Evolutionary conservation across 257 asterid genomes (phyloP).

Genomic region (Solanum megistacrolobum): DNA sequence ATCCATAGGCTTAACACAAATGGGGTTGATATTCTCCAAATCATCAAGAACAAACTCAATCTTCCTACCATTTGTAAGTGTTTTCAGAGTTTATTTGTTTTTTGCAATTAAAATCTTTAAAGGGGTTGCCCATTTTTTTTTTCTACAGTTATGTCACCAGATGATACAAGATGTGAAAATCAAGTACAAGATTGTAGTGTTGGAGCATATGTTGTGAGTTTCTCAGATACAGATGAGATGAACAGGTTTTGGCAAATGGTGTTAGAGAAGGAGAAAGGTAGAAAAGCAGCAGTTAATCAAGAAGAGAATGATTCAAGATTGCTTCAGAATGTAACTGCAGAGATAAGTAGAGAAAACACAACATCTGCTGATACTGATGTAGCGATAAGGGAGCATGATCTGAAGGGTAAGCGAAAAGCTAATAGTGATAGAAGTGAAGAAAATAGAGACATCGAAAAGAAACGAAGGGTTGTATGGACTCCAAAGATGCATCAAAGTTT

Average conservation of each 20-base stretch:
- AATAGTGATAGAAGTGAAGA: not conserved
- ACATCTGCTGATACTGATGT: constrained; percentile 2
- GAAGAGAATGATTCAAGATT: constrained; percentile 4
- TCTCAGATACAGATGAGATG: constrained; percentile 14
- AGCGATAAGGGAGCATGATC: not conserved
- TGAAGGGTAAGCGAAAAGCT: constrained; percentile 11
- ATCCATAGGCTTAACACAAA: constrained; percentile 27
- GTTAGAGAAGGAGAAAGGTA: constrained; percentile 14
- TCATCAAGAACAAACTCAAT: constrained; percentile 19
- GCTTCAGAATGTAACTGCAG: constrained; percentile 6
- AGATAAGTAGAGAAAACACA: constrained; percentile 2
- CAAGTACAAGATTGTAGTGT: constrained; percentile 17
- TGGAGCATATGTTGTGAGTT: constrained; percentile 27
- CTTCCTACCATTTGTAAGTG: constrained; percentile 38
- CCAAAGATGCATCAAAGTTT: constrained; percentile 50
- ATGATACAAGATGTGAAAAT: constrained; percentile 17
- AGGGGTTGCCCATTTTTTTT: not conserved
- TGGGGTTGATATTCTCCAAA: constrained; percentile 16
- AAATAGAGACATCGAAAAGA: constrained; percentile 22
- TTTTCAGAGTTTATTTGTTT: not conserved
- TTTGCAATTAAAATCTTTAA: not conserved
- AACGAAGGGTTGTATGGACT: constrained; percentile 56
- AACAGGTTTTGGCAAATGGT: constrained; percentile 34
- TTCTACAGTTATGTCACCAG: constrained; percentile 42
- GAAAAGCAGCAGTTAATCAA: not conserved